Evolutionary conservation across 2,329 filamentous ascomycete genomes (phyloP), one percentile per base, ranked within the genome.

Genomic region (Penicillium brevicompactum): DNA sequence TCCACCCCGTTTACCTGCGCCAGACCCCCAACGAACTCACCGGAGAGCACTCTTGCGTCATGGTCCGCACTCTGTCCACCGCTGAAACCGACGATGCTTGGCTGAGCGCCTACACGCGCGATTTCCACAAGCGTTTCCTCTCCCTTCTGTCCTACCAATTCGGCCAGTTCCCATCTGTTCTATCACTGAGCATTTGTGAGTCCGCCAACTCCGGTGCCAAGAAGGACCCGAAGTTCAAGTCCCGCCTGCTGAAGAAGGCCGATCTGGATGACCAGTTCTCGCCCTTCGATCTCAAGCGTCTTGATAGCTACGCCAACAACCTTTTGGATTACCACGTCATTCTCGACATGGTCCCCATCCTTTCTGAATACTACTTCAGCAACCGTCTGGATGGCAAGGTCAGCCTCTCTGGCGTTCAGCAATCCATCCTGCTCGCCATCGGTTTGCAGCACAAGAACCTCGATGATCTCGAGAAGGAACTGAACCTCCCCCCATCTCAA

Each of bases 241-340:
- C 80, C 0, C 73, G 77, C 3, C 76, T 85, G 1, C 77, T 99
- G 49, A 85, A 80, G 11, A 96, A 95, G 75, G 60, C 77, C 1
- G 89, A 92, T 58, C 83, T 99, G 6, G 92, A 97, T 67, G 78
- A 80, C 14, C 74, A 88, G 2, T 84, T 99, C 73, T 91, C 90
- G 3, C 92, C 94, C 0, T 97, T 94, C 71, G 94, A 99, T 72
- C 84, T 97, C 59, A 97, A 97, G 79, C 88, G 94, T 27, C 82
- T 99, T 3, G 93, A 97, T 70, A 92, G 90, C 42, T 99, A 99
- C 67, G 91, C 94, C 14, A 96, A 95, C 76, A 96, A 96, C 76
- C 90, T 97, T 83, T 86, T 99, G 41, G 95, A 99, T 75, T 96
- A 97, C 78, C 95, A 97, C 70, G 92, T 97, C 64, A 94, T 99